Evolutionary conservation across 2,329 filamentous ascomycete species (phyloP).

Genomic region (Metarhizium brunneum): DNA sequence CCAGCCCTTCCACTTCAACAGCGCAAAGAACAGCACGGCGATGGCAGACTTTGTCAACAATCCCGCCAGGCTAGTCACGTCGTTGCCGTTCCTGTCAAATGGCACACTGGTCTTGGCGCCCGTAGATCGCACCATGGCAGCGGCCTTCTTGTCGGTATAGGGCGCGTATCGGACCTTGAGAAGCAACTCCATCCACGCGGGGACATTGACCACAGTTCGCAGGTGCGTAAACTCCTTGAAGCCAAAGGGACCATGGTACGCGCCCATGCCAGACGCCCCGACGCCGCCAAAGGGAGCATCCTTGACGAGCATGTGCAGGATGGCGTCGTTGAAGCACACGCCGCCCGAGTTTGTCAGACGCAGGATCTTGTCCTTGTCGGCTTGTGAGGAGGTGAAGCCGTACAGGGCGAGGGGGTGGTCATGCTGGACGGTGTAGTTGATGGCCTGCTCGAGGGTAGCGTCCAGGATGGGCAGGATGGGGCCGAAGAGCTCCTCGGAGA

Average conservation of each 20-base stretch:
- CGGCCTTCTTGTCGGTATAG: constrained; percentile 11
- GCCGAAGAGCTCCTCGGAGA: constrained; percentile 36
- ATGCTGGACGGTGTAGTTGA: constrained; percentile 17
- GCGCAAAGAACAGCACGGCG: constrained; percentile 1
- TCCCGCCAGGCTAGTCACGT: neutral
- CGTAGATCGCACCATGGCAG: constrained; percentile 4
- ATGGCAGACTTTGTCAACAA: constrained; percentile 5
- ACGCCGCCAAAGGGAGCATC: constrained; percentile 36
- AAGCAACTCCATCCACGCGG: constrained; percentile 9
- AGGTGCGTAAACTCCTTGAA: constrained; percentile 25
- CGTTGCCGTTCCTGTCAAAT: constrained; percentile 7
- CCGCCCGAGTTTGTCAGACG: constrained; percentile 29
- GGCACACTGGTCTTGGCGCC: constrained; percentile 4
- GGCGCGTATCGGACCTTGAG: constrained; percentile 13
- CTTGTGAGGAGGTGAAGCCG: constrained; percentile 25
- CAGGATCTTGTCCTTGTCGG: constrained; percentile 23
- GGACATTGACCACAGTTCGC: constrained; percentile 11
- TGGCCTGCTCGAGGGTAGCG: constrained; percentile 19
- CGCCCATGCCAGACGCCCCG: constrained; percentile 32
- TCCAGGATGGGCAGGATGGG: constrained; percentile 32
- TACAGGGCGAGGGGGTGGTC: constrained; percentile 31
- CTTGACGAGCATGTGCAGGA: constrained; percentile 27
- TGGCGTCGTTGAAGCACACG: constrained; percentile 34
- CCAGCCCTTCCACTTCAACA: constrained; percentile 7
- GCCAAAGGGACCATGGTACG: constrained; percentile 33